These are phyloP conservation scores for Tetradesmus lagerheimii DNA, from an alignment of 139 green algal genomes.

Conservation along the genomic window DNA sequence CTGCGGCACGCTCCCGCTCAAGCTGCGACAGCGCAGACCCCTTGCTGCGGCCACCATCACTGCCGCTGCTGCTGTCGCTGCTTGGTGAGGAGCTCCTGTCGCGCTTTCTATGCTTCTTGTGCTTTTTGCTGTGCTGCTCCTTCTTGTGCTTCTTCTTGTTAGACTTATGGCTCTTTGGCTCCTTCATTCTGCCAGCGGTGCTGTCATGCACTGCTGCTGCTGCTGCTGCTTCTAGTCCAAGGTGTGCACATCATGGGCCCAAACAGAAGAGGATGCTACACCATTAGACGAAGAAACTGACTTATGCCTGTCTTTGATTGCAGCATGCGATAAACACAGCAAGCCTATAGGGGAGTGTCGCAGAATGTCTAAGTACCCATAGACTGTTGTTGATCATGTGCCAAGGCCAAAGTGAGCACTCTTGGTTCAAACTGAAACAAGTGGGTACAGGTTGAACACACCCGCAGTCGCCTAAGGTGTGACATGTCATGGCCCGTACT, in stretches of 20 bases:
- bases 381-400: no score
- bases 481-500: not conserved
- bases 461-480: not conserved
- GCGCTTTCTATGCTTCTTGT: not conserved
- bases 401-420: no score
- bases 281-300: no score
- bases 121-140: slow-evolving; percentile 14
- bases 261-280: no score
- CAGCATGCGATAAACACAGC: no score
- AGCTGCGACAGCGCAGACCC: slow-evolving; percentile 14
- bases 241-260: not conserved
- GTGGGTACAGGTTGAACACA: no score
- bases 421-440: no score
- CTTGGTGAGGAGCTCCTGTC: not conserved
- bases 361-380: no score
- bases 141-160: slow-evolving; percentile 31
- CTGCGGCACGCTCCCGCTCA: slow-evolving; percentile 26
- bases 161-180: not conserved
- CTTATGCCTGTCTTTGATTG: no score
- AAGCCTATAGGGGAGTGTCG: no score
- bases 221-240: not conserved
- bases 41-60: not conserved
- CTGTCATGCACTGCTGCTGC: not conserved
- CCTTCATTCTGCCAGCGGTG: not conserved
- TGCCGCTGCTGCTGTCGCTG: slow-evolving; percentile 40